A percentile compares a stretch with the other conserved stretches of the same genome.
Conservation (phyloP, 139 green algal species). For the Chlorella sorokiniana region DNA sequence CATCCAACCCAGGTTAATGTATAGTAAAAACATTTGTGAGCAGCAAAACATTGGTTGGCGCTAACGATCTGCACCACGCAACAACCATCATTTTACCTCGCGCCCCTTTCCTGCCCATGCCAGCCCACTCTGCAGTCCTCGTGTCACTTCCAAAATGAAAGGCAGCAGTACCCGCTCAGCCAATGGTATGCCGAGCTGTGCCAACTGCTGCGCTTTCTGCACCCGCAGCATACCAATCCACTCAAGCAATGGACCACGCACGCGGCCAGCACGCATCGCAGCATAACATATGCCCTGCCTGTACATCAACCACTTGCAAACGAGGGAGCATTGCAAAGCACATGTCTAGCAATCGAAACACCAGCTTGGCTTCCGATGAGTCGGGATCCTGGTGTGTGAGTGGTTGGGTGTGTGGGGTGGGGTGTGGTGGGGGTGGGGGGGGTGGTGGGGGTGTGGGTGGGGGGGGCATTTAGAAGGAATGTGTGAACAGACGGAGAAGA, state of each 20-base stretch:
- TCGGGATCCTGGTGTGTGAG: conserved; percentile 45
- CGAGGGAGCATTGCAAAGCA: conserved; percentile 45
- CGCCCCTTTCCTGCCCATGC: background rate
- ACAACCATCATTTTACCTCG: background rate
- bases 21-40: background rate
- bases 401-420: too few species aligned
- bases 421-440: too few species aligned
- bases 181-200: conserved; percentile 21
- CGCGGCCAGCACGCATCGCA: background rate
- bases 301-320: conserved; percentile 38
- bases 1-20: background rate
- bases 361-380: conserved; percentile 40
- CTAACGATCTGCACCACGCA: too few species aligned
- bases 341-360: conserved; percentile 36
- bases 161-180: conserved; percentile 40
- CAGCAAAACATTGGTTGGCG: too few species aligned
- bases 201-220: conserved; percentile 28
- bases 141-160: conserved; percentile 31
- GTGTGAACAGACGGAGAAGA: too few species aligned
- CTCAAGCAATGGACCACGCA: too few species aligned
- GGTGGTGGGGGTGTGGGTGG: too few species aligned
- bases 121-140: background rate
- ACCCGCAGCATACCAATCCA: too few species aligned
- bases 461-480: too few species aligned
- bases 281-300: background rate